Evolutionary conservation across 2,329 filamentous ascomycete species (phyloP).

Genomic region (Pestalotiopsis sp.): DNA sequence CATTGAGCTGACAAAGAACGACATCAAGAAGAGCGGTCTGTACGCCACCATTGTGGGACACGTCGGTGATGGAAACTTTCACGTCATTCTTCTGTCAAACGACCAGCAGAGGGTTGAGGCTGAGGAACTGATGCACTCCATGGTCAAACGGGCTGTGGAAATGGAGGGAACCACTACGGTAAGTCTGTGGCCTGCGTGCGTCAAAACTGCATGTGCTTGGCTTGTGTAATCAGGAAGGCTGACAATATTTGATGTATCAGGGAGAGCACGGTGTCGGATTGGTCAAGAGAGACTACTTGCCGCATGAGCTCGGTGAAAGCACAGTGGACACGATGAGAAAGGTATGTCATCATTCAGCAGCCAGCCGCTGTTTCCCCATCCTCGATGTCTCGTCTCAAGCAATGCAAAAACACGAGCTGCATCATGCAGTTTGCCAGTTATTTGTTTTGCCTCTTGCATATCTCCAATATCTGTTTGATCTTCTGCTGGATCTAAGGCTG

Average conservation of each 20-base stretch:
- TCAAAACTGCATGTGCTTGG: slow-evolving; percentile 4
- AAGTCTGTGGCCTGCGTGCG: slow-evolving; percentile 22
- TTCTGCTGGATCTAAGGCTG: background rate
- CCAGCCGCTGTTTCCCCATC: background rate
- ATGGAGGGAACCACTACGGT: slow-evolving; percentile 82
- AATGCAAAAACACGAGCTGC: background rate
- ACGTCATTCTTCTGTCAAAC: slow-evolving; percentile 64
- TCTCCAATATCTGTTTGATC: background rate
- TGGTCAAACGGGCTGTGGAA: slow-evolving; percentile 85
- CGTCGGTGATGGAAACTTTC: slow-evolving; percentile 79
- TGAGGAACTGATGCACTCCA: slow-evolving; percentile 74
- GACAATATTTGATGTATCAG: slow-evolving; percentile 29
- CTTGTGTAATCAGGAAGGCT: slow-evolving; percentile 13
- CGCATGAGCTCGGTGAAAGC: slow-evolving; percentile 72
- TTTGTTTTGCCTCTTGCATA: slow-evolving; percentile 5
- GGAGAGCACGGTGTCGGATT: slow-evolving; percentile 85
- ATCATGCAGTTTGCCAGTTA: background rate
- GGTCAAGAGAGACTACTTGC: slow-evolving; percentile 82
- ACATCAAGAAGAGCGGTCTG: slow-evolving; percentile 59
- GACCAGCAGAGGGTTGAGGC: slow-evolving; percentile 68
- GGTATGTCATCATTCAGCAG: slow-evolving; percentile 43
- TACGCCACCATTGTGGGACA: slow-evolving; percentile 70
- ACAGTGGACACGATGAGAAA: slow-evolving; percentile 85
- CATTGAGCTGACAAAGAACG: slow-evolving; percentile 74
- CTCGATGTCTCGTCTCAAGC: background rate